Percentiles rank a stretch among this genome's conserved stretches.
These are phyloP conservation scores for Aspergillus incahuasiensis DNA, from an alignment of 495 filamentous ascomycete genomes.

Conservation along the genomic window DNA sequence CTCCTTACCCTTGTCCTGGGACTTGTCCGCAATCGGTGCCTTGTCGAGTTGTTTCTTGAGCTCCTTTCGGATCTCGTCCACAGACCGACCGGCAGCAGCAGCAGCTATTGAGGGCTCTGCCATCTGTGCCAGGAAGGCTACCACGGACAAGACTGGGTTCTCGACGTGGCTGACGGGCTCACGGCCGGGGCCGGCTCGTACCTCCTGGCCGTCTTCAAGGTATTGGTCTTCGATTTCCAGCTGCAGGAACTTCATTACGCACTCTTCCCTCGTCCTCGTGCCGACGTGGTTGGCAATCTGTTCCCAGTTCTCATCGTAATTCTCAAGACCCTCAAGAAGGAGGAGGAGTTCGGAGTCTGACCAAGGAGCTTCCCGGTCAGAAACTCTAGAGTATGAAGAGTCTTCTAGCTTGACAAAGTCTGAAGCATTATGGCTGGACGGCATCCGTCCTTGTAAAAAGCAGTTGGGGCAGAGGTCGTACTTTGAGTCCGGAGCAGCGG, in stretches of 20 bases:
- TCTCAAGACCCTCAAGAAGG: conserved; percentile 83
- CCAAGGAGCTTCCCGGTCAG: conserved; percentile 82
- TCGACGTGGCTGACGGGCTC: conserved; percentile 84
- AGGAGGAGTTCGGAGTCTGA: conserved; percentile 80
- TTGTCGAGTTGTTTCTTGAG: conserved; percentile 70
- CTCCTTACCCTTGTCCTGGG: conserved; percentile 48
- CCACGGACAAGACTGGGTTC: conserved; percentile 92
- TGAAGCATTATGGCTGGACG: conserved; percentile 61
- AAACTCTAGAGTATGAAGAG: conserved; percentile 63
- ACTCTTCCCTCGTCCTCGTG: conserved; percentile 90
- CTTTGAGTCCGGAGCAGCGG: conserved; percentile 56
- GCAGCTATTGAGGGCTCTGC: conserved; percentile 84
- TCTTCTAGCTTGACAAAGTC: conserved; percentile 89
- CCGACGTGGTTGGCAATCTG: conserved; percentile 87
- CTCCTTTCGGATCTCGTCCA: conserved; percentile 74
- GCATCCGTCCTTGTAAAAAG: conserved; percentile 75
- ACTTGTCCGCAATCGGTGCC: conserved; percentile 29
- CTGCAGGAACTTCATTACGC: conserved; percentile 91
- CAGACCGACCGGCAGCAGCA: conserved; percentile 77
- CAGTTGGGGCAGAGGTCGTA: conserved; percentile 88
- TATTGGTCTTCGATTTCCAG: conserved; percentile 89
- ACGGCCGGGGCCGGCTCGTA: conserved; percentile 63
- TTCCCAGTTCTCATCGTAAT: conserved; percentile 92
- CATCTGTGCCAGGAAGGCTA: conserved; percentile 85
- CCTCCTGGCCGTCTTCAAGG: conserved; percentile 66